phyloP scores from a whole-genome alignment of 805 yeast species.

The Priceomyces fermenticarens region DNA sequence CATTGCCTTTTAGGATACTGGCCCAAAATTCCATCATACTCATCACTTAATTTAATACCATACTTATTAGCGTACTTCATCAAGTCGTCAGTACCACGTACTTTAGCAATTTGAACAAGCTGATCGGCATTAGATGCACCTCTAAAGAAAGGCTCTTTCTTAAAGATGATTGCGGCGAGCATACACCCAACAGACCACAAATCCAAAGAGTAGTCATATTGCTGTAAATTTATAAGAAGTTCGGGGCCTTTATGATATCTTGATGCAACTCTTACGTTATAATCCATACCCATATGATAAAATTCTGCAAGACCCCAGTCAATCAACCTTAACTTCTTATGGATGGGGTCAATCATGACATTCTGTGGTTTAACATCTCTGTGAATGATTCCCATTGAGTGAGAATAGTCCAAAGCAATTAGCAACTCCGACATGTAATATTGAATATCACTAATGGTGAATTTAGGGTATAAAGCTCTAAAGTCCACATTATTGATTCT shows the following conservation, averaged over 20 bases:
- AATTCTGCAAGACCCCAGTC: constrained; percentile 98
- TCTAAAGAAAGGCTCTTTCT: constrained; percentile 88
- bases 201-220: constrained; percentile 88
- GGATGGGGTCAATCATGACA: constrained; percentile 86
- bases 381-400: constrained; percentile 94
- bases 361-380: constrained; percentile 96
- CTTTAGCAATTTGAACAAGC: constrained; percentile 82
- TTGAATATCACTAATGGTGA: constrained; percentile 72
- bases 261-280: constrained; percentile 91
- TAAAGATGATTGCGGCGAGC: constrained; percentile 85
- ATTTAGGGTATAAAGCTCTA: constrained; percentile 74
- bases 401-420: constrained; percentile 83
- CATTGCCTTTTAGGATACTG: constrained; percentile 83
- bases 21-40: constrained; percentile 69
- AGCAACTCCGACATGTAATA: constrained; percentile 79
- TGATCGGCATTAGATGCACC: constrained; percentile 92
- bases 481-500: constrained; percentile 80
- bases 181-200: constrained; percentile 94
- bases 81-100: constrained; percentile 81
- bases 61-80: constrained; percentile 68
- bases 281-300: constrained; percentile 84
- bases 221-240: constrained; percentile 76
- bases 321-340: constrained; percentile 68
- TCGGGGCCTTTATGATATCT: constrained; percentile 94
- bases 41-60: constrained; percentile 64